Evolutionary conservation across 1,139 yeast genomes (phyloP).

Genomic region (Saccharomyces hybrid): DNA sequence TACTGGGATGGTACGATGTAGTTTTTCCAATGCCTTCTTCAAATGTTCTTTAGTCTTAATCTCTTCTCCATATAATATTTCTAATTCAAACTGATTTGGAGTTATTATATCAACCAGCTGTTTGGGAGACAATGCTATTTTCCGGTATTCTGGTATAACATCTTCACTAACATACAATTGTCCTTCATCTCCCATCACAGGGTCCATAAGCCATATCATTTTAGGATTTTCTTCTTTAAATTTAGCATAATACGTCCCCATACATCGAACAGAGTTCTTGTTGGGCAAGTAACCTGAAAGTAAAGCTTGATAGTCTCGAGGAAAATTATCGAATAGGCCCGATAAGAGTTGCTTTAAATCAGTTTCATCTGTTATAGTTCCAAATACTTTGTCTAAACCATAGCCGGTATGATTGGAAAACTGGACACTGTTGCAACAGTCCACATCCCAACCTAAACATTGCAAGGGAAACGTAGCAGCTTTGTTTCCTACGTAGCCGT

Average conservation of each 20-base stretch:
- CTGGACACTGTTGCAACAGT: constrained; percentile 55
- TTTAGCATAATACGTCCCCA: constrained; percentile 26
- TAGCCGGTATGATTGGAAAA: constrained; percentile 66
- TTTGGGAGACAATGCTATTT: constrained; percentile 32
- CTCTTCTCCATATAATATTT: constrained; percentile 42
- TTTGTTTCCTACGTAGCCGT: constrained; percentile 60
- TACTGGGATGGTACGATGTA: constrained; percentile 35
- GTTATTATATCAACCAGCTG: constrained; percentile 51
- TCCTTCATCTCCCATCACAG: constrained; percentile 74
- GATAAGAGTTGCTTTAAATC: constrained; percentile 29
- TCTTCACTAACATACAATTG: constrained; percentile 52
- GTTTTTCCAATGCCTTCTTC: constrained; percentile 35
- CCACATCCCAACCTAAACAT: constrained; percentile 60
- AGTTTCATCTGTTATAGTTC: constrained; percentile 29
- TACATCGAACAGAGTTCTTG: constrained; percentile 37
- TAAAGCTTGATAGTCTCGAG: constrained; percentile 39
- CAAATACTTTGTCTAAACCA: constrained; percentile 38
- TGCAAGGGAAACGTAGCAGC: constrained; percentile 62
- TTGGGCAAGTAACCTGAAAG: constrained; percentile 57
- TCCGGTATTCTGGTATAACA: constrained; percentile 47
- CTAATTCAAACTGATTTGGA: constrained; percentile 70
- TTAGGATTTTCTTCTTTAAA: constrained; percentile 21
- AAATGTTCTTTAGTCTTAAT: constrained; percentile 37
- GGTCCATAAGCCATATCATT: constrained; percentile 49
- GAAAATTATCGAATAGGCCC: constrained; percentile 32